Evolutionary conservation across 179 eudicot species (phyloP).

Genomic region (Heliamphora pulchella): DNA sequence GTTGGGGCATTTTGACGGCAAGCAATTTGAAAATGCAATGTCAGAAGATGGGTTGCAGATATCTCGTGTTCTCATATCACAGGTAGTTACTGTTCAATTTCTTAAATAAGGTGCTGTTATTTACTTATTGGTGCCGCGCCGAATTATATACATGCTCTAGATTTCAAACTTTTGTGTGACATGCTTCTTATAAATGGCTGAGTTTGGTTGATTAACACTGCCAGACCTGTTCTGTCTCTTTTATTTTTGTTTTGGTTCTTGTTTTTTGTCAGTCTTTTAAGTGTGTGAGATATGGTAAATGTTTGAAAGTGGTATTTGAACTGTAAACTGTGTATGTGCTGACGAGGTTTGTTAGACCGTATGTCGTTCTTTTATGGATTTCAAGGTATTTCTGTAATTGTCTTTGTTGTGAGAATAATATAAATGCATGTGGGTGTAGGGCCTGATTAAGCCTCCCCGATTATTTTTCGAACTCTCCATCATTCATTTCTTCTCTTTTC

Average conservation of each 20-base stretch:
- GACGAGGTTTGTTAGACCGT: too few relatives aligned
- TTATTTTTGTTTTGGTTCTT: too few relatives aligned
- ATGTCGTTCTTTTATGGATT: too few relatives aligned
- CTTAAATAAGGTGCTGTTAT: not conserved
- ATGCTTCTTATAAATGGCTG: not conserved
- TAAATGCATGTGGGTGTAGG: too few relatives aligned
- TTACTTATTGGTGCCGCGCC: not conserved
- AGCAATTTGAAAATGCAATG: conserved; percentile 42
- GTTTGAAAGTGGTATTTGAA: too few relatives aligned
- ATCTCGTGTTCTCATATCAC: conserved; percentile 46
- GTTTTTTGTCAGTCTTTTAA: not conserved
- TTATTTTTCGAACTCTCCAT: too few relatives aligned
- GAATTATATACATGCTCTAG: too few relatives aligned
- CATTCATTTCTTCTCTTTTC: too few relatives aligned
- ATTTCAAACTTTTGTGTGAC: not conserved
- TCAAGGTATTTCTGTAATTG: too few relatives aligned
- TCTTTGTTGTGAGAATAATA: too few relatives aligned
- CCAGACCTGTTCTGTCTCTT: not conserved
- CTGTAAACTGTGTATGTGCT: too few relatives aligned
- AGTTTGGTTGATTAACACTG: not conserved
- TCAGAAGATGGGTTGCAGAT: conserved; percentile 47
- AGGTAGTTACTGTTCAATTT: conserved; percentile 33
- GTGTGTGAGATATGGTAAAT: not conserved
- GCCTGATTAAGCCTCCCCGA: too few relatives aligned
- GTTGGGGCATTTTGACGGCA: conserved; percentile 49